Conservation (phyloP, 2,329 filamentous ascomycete species). For the Nigrospora oryzae region DNA sequence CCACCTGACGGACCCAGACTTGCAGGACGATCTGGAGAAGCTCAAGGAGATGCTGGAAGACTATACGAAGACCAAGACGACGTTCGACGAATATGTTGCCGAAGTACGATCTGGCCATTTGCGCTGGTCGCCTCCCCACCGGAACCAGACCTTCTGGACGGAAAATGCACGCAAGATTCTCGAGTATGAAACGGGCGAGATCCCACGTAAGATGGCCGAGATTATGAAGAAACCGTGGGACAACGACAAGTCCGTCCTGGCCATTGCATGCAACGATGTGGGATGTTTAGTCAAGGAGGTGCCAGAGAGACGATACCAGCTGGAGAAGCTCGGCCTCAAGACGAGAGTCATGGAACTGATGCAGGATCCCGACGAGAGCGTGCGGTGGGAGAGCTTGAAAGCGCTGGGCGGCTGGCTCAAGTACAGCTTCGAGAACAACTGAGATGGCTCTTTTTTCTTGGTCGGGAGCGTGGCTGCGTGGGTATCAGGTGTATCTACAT, state of each 20-base stretch:
- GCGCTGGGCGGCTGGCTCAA: conserved; percentile 64
- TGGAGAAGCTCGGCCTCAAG: conserved; percentile 83
- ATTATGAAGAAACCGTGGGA: conserved; percentile 68
- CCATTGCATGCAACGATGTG: conserved; percentile 88
- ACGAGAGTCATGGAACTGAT: conserved; percentile 87
- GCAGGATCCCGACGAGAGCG: conserved; percentile 78
- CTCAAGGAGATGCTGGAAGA: conserved; percentile 58
- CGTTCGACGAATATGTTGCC: conserved; percentile 82
- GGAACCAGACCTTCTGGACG: conserved; percentile 79
- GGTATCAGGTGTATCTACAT: no score
- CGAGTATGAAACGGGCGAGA: conserved; percentile 70
- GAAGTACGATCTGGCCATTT: conserved; percentile 82
- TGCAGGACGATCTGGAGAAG: conserved; percentile 52
- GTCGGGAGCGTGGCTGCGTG: no score
- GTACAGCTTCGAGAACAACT: conserved; percentile 48
- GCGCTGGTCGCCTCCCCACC: conserved; percentile 87
- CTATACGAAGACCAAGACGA: conserved; percentile 63
- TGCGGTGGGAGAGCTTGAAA: conserved; percentile 86
- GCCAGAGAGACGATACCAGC: conserved; percentile 68
- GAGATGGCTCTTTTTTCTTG: background rate
- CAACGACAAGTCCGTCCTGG: conserved; percentile 81
- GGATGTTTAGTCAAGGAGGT: conserved; percentile 84
- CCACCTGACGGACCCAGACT: conserved; percentile 56
- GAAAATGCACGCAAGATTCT: conserved; percentile 85
- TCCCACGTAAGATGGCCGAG: conserved; percentile 74